These are phyloP conservation scores for Pisolithus thermaeus DNA, from an alignment of 1,284 basidiomycete species.

Conservation along the genomic window DNA sequence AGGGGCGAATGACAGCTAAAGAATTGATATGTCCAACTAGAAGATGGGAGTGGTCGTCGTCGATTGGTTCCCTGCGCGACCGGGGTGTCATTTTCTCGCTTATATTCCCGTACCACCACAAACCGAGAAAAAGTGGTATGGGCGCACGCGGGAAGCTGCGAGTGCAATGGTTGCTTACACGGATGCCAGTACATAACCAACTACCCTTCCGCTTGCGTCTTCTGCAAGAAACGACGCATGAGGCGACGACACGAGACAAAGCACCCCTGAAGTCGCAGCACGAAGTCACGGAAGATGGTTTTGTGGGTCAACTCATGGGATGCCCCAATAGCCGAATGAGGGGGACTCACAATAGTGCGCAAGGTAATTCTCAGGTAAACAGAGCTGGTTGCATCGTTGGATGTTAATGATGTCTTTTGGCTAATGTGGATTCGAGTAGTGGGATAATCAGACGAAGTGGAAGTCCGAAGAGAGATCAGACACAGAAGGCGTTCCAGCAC, in stretches of 20 bases:
- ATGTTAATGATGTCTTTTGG: conserved; percentile 21
- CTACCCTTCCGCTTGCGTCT: conserved; percentile 82
- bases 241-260: conserved; percentile 89
- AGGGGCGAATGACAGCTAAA: conserved; percentile 82
- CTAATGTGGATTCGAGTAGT: conserved; percentile 8
- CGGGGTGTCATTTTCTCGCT: no score
- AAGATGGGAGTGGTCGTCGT: conserved; percentile 2
- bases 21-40: conserved; percentile 79
- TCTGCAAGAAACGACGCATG: conserved; percentile 93
- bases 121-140: no score
- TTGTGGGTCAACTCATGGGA: neutral
- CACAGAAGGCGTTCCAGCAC: neutral
- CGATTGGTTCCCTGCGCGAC: conserved; percentile 17
- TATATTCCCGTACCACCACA: no score
- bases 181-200: conserved; percentile 93
- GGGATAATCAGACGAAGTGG: neutral
- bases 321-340: neutral
- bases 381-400: conserved; percentile 70
- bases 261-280: conserved; percentile 57
- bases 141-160: no score
- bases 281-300: conserved; percentile 7
- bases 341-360: conserved; percentile 80
- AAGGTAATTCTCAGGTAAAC: conserved; percentile 83
- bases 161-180: conserved; percentile 53
- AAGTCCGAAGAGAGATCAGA: neutral